A percentile compares a stretch with the other conserved stretches of the same genome.
phyloP scores from a whole-genome alignment of 306 rosid genomes.

The Medicago truncatula region DNA sequence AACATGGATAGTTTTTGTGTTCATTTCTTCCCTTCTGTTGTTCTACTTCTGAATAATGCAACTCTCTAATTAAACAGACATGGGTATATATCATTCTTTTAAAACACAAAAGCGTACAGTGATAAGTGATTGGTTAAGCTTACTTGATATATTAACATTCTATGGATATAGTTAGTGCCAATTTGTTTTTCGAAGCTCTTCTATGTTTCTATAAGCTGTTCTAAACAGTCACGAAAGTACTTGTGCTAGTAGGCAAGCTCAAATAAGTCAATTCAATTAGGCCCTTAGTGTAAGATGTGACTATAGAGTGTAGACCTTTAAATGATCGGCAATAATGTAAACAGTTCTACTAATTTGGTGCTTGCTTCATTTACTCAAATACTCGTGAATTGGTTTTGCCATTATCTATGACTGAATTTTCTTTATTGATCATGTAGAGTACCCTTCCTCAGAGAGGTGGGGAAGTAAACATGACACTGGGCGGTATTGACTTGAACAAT shows the following conservation, averaged over 20 bases:
- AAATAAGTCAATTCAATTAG: no score
- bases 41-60: slow-evolving; percentile 24
- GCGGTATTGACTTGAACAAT: slow-evolving; percentile 99
- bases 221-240: no score
- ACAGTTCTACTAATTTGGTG: not conserved
- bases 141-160: slow-evolving; percentile 20
- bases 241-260: not conserved
- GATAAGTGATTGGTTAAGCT: slow-evolving; percentile 1
- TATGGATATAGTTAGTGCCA: slow-evolving; percentile 28
- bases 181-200: slow-evolving; percentile 2
- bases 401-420: slow-evolving; percentile 25
- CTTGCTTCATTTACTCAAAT: slow-evolving; percentile 17
- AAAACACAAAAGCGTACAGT: not conserved
- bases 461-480: slow-evolving; percentile 94
- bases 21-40: not conserved
- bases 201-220: no score
- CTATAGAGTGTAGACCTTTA: no score
- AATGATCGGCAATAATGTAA: no score
- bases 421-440: slow-evolving; percentile 61
- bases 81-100: no score
- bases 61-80: not conserved
- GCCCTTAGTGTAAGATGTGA: slow-evolving; percentile 6
- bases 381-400: slow-evolving; percentile 13
- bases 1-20: slow-evolving; percentile 12
- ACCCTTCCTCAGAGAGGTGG: slow-evolving; percentile 97